Evolutionary conservation across 2,329 filamentous ascomycete species (phyloP).

Genomic region (Apiospora arundinis): DNA sequence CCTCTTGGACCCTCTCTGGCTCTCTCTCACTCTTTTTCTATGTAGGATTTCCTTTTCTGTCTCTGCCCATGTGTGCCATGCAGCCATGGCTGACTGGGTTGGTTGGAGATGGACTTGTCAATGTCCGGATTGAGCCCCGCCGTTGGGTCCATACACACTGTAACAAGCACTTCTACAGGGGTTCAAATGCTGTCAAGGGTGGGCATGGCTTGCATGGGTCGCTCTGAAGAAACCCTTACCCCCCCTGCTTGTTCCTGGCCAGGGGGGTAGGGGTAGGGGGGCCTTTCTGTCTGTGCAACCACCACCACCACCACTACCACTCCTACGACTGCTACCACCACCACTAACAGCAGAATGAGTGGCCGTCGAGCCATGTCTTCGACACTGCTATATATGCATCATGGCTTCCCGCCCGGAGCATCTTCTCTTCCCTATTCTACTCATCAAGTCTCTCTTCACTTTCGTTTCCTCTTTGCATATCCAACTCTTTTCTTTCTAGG

Average conservation of each 20-base stretch:
- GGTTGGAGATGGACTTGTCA: background rate
- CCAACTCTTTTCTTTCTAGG: slow-evolving; percentile 40
- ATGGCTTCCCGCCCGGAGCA: slow-evolving; percentile 26
- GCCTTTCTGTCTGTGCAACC: background rate
- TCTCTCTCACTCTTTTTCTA: background rate
- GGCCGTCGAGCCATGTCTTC: slow-evolving; percentile 6
- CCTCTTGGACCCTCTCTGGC: background rate
- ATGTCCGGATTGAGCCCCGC: slow-evolving; percentile 3
- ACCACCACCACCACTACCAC: background rate
- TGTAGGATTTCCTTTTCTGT: background rate
- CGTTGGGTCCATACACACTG: slow-evolving; percentile 8
- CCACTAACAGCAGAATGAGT: background rate
- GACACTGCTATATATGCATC: slow-evolving; percentile 38
- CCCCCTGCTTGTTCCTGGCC: background rate
- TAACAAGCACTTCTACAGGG: background rate
- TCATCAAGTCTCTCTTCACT: slow-evolving; percentile 34
- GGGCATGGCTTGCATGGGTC: no score
- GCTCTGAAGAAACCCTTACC: slow-evolving; percentile 2
- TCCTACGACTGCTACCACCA: background rate
- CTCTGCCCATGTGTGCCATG: background rate
- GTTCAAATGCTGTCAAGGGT: no score
- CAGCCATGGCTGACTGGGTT: background rate
- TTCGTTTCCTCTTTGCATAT: slow-evolving; percentile 37
- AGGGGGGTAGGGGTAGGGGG: background rate
- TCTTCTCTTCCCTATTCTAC: slow-evolving; percentile 26